A percentile compares a stretch with the other conserved stretches of the same genome.
phyloP scores from a whole-genome alignment of 805 yeast species.

The Myxozyma melibiosi region DNA sequence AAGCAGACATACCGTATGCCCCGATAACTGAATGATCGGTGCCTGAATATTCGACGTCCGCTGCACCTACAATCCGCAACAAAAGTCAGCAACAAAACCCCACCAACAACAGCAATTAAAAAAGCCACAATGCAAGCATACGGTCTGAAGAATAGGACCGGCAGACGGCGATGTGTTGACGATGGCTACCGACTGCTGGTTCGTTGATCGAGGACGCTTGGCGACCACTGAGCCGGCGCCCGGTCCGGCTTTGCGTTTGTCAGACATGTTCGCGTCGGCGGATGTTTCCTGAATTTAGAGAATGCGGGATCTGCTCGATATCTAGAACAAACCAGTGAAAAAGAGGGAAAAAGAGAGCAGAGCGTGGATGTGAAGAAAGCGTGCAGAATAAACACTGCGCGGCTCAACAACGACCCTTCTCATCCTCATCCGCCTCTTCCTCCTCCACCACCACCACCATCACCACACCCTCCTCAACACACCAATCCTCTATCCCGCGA shows the following conservation, averaged over 20 bases:
- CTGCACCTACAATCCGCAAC: constrained; percentile 13
- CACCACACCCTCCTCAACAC: no score
- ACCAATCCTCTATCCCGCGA: no score
- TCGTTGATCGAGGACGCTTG: constrained; percentile 15
- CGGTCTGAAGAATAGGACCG: constrained; percentile 28
- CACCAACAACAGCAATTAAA: not conserved
- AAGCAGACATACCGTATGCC: constrained; percentile 30
- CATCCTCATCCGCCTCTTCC: no score
- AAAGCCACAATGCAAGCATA: not conserved
- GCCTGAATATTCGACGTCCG: constrained; percentile 31
- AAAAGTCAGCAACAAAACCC: not conserved
- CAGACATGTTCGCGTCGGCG: constrained; percentile 7
- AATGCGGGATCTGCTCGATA: not conserved
- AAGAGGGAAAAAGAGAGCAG: no score
- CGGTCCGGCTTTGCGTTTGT: constrained; percentile 27
- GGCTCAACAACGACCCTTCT: no score
- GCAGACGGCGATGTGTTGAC: constrained; percentile 27
- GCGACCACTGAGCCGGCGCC: not conserved
- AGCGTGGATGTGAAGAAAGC: no score
- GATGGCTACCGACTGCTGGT: constrained; percentile 25
- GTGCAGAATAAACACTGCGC: no score
- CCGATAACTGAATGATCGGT: constrained; percentile 34
- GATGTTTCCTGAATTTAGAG: not conserved
- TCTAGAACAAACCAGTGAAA: not conserved
- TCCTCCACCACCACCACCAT: no score